Base-by-base conservation (phyloP, 176 grass and related monocot genomes). In the Saccharum spontaneum region DNA sequence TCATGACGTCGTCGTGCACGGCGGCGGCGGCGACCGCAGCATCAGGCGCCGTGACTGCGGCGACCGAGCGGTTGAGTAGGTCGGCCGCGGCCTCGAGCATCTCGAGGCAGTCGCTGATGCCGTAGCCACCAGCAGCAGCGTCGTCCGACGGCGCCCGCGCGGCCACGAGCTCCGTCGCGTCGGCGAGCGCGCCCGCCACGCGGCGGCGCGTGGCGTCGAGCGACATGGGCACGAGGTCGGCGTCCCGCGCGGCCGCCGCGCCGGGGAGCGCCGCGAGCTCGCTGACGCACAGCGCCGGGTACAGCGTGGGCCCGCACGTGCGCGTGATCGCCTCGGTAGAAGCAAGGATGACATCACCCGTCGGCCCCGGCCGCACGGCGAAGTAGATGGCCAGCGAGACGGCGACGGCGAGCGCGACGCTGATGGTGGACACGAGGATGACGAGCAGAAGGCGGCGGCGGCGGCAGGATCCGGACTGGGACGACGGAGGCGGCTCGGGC, bases 171-270 rank as follows among this genome's bases (percentile, higher is more conserved):
- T 62, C 68, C 39, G 48, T 82, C 9, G 71, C 71, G 39, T 82
- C 75, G 67, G 76, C 82, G 36, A 91, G 52, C 44, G 77, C 86
- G 41, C 75, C 23, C 18, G 62, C 57, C 40, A 90, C 74, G 65
- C 79, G 75, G 5, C 79, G 75, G 33, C 50, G 75, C 24, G 92
- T 87, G 84, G 87, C 88, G 72, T 91, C 89, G 37, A 94, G 78
- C 26, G 92, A 82, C 69, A 91, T 82, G 38, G 82, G 69, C 55
- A 94, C 92, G 7, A 91, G 71, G 45, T 94, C 89, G 39, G 41
- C 71, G 18, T 83, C 77, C 26, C 86, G 76, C 5, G 87, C 89
- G 36, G 79, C 57, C 31, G 54, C 62, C 36, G 86, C 57, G 12
- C 89, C 89, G 15, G 92, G 89, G 62, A 91, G 85, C 8, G 40